A percentile compares a stretch with the other conserved stretches of the same genome.
Conservation (phyloP, 352 stramenopile species). For the Globisporangium rhizosaccharum region DNA sequence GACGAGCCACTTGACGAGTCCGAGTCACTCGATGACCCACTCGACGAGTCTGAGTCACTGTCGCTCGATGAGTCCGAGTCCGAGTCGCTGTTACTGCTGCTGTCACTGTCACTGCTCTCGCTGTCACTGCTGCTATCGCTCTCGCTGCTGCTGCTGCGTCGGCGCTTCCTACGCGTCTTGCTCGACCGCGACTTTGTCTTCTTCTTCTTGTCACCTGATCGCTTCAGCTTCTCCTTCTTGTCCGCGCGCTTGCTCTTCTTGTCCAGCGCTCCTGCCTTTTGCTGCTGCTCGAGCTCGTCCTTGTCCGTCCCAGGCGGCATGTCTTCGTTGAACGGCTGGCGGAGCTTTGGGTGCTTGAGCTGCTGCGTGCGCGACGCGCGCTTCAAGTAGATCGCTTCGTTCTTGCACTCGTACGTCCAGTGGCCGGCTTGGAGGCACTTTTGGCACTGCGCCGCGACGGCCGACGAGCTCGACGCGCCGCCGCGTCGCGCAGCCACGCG, state of each 20-base stretch:
- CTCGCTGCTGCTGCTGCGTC: constrained; percentile 21
- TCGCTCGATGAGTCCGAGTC: constrained; percentile 21
- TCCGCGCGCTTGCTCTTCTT: constrained; percentile 17
- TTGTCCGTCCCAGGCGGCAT: constrained; percentile 49
- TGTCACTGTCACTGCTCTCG: constrained; percentile 18
- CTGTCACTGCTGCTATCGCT: constrained; percentile 28
- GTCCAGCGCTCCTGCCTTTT: constrained; percentile 15
- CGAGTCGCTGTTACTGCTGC: constrained; percentile 13
- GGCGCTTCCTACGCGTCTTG: constrained; percentile 21
- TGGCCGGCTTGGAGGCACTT: constrained; percentile 77
- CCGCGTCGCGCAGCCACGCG: constrained; percentile 40
- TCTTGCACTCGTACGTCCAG: constrained; percentile 88
- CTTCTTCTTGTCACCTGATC: constrained; percentile 14
- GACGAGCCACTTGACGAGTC: constrained; percentile 20
- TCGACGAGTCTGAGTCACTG: constrained; percentile 3
- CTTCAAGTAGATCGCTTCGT: constrained; percentile 75
- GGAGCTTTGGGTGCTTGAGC: constrained; percentile 74
- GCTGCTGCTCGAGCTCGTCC: constrained; percentile 13
- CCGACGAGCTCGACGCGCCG: constrained; percentile 12
- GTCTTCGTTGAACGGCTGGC: constrained; percentile 78
- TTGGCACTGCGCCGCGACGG: constrained; percentile 56
- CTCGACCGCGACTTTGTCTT: constrained; percentile 8
- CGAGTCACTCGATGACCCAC: neutral
- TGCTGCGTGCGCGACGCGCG: constrained; percentile 73
- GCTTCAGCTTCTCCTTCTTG: constrained; percentile 5